Evolutionary conservation across 768 basidiomycete genomes (phyloP).

Genomic region (Mrakia frigida): DNA sequence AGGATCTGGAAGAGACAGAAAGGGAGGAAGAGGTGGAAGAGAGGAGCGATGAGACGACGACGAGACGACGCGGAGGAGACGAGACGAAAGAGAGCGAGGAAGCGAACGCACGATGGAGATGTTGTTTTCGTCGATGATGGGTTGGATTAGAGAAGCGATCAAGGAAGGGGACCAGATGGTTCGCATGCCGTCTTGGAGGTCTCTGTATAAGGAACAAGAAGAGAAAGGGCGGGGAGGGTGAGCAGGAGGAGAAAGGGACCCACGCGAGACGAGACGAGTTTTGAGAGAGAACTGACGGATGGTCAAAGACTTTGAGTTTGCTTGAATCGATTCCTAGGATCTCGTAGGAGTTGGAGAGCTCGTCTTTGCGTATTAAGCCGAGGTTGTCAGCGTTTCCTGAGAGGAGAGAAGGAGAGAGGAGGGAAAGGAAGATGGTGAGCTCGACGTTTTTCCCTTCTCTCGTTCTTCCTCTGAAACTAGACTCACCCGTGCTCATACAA

Average conservation of each 20-base stretch:
- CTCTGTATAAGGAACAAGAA: constrained; percentile 42
- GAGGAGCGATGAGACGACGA: neutral
- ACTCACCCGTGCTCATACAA: constrained; percentile 62
- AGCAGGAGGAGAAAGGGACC: neutral
- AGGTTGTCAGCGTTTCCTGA: constrained; percentile 68
- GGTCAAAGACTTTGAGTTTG: constrained; percentile 58
- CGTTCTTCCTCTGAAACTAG: no score
- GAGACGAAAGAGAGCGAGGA: neutral
- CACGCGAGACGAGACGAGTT: constrained; percentile 2
- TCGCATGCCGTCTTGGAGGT: constrained; percentile 71
- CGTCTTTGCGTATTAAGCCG: constrained; percentile 57
- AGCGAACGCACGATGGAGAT: constrained; percentile 58
- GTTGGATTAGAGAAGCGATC: constrained; percentile 52
- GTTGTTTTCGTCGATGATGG: constrained; percentile 54
- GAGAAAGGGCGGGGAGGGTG: neutral
- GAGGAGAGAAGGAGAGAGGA: neutral
- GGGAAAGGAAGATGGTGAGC: neutral
- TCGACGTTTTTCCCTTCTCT: neutral
- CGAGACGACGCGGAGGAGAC: neutral
- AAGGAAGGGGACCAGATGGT: constrained; percentile 53
- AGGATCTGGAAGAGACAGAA: constrained; percentile 61
- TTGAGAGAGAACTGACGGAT: constrained; percentile 55
- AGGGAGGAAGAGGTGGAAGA: neutral
- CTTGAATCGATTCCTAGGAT: constrained; percentile 57
- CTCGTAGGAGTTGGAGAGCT: constrained; percentile 61